phyloP scores from a whole-genome alignment of 495 filamentous ascomycete genomes.

The Tuber melanosporum region DNA sequence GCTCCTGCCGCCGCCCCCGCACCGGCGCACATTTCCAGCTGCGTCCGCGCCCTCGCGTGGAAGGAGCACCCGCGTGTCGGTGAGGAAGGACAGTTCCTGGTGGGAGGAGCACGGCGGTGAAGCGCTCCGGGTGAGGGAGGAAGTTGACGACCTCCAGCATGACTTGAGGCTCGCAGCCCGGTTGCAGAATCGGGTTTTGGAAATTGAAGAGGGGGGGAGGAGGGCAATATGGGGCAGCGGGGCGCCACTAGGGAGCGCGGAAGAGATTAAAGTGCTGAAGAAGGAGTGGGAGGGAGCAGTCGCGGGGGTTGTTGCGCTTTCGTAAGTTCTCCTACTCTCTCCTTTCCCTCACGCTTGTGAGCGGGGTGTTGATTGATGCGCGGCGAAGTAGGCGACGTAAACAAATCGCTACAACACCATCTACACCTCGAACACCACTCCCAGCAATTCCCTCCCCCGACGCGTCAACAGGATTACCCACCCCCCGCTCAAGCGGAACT shows the following conservation, averaged over 20 bases:
- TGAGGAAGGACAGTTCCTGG: slow-evolving; percentile 5
- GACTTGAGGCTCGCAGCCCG: slow-evolving; percentile 9
- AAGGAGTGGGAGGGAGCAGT: slow-evolving; percentile 8
- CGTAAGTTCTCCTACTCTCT: neutral
- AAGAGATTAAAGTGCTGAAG: slow-evolving; percentile 6
- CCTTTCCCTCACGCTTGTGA: neutral
- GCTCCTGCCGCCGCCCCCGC: neutral
- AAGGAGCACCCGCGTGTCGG: neutral
- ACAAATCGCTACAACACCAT: neutral
- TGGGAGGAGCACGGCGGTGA: slow-evolving; percentile 4
- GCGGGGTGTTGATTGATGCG: neutral
- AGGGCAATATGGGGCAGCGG: neutral
- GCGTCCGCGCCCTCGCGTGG: slow-evolving; percentile 8
- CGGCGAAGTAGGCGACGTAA: neutral
- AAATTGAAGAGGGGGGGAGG: neutral
- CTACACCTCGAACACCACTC: neutral
- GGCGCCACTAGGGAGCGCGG: slow-evolving; percentile 6
- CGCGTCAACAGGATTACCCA: neutral
- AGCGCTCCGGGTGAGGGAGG: slow-evolving; percentile 7
- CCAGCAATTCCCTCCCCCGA: neutral
- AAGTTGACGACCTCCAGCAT: slow-evolving; percentile 9
- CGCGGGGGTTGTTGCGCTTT: slow-evolving; percentile 3
- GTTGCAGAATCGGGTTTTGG: slow-evolving; percentile 14
- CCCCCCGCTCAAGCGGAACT: neutral
- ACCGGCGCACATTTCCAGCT: slow-evolving; percentile 8